Evolutionary conservation across 768 basidiomycete species (phyloP).

Genomic region (Tremella mesenterica): DNA sequence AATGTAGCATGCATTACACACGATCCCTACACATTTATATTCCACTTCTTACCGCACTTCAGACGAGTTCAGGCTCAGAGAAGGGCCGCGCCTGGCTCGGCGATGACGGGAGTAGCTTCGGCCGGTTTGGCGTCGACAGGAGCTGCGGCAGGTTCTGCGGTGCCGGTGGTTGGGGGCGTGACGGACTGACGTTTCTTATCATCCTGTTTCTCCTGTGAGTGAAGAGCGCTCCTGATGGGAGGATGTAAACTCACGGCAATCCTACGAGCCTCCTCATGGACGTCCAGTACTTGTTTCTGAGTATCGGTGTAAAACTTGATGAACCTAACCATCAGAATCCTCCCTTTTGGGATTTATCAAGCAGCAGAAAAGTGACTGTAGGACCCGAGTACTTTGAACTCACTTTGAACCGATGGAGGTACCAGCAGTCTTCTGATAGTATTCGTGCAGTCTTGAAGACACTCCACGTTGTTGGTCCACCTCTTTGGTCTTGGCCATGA

Average conservation of each 20-base stretch:
- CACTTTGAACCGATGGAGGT: slow-evolving; percentile 65
- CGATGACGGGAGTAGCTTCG: slow-evolving; percentile 6
- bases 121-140: slow-evolving; percentile 9
- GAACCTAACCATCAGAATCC: slow-evolving; percentile 50
- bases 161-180: slow-evolving; percentile 1
- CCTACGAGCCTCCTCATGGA: slow-evolving; percentile 84
- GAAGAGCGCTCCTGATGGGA: neutral
- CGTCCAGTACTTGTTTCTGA: slow-evolving; percentile 77
- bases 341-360: neutral
- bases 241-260: slow-evolving; percentile 54
- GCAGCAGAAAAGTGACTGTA: neutral
- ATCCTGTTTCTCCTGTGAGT: slow-evolving; percentile 20
- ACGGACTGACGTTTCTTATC: slow-evolving; percentile 27
- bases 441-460: slow-evolving; percentile 58
- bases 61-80: too few species aligned
- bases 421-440: slow-evolving; percentile 52
- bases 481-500: slow-evolving; percentile 60
- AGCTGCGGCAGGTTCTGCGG: slow-evolving; percentile 12
- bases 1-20: too few species aligned
- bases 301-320: slow-evolving; percentile 74
- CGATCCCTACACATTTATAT: too few species aligned
- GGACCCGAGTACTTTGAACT: slow-evolving; percentile 10
- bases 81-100: too few species aligned
- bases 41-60: too few species aligned
- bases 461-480: slow-evolving; percentile 77